Evolutionary conservation across 257 asterid genomes (phyloP).

Genomic region (Gynochthodes officinalis): DNA sequence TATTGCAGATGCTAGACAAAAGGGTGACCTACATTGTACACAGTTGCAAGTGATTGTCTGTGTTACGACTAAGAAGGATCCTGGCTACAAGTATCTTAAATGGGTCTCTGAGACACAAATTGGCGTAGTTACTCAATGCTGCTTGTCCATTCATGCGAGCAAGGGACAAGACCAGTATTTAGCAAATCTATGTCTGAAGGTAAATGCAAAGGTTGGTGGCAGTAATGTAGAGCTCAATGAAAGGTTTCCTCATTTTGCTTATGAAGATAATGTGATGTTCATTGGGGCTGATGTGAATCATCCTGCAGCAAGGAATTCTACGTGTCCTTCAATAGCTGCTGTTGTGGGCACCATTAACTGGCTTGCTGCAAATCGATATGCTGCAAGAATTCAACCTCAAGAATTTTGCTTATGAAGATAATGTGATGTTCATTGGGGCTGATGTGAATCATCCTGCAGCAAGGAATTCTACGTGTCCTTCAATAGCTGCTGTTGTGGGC

Average conservation of each 20-base stretch:
- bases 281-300: conserved; percentile 90
- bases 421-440: conserved; percentile 84
- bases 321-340: conserved; percentile 74
- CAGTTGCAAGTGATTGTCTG: conserved; percentile 51
- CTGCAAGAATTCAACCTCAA: conserved; percentile 66
- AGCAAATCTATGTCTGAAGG: conserved; percentile 62
- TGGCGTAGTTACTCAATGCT: conserved; percentile 70
- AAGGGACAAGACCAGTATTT: conserved; percentile 49
- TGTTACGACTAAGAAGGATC: conserved; percentile 42
- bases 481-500: conserved; percentile 83
- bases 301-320: conserved; percentile 45
- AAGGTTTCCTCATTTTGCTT: conserved; percentile 38
- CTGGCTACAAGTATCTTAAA: conserved; percentile 58
- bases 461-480: conserved; percentile 43
- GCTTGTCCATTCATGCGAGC: conserved; percentile 25
- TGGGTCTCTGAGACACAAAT: conserved; percentile 58
- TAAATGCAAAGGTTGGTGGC: conserved; percentile 77
- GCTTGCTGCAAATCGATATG: conserved; percentile 71
- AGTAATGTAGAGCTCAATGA: conserved; percentile 50
- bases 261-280: conserved; percentile 62
- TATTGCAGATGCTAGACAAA: conserved; percentile 20
- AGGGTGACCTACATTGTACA: conserved; percentile 12
- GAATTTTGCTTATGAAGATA: conserved; percentile 37
- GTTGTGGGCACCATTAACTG: conserved; percentile 70
- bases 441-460: conserved; percentile 81